These are phyloP conservation scores for Malus hybrid DNA, from an alignment of 331 rosid genomes.

Conservation along the genomic window DNA sequence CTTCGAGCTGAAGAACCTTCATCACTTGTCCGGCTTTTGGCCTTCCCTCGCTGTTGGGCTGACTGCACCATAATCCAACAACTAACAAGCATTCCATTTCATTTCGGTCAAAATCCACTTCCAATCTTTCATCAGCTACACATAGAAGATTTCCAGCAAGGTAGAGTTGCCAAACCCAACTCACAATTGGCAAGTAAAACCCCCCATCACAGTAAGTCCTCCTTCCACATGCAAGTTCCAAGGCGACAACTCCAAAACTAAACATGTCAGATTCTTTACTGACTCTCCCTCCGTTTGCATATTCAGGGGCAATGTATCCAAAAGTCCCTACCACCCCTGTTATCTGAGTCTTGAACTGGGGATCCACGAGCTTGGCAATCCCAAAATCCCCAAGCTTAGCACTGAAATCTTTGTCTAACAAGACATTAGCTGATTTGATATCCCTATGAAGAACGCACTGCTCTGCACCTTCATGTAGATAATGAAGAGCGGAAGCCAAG, in stretches of 20 bases:
- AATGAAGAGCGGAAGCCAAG: not conserved
- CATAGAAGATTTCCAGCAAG: not conserved
- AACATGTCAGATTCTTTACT: slow-evolving; percentile 1
- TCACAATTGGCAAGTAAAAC: not conserved
- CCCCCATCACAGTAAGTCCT: not conserved
- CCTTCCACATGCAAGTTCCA: slow-evolving; percentile 1
- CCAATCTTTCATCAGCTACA: not conserved
- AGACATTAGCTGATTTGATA: not conserved
- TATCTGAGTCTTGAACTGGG: not conserved
- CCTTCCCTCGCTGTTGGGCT: not conserved
- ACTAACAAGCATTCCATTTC: not conserved
- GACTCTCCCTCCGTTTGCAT: not conserved
- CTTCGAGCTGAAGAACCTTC: not conserved
- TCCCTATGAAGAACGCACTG: not conserved
- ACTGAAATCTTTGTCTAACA: not conserved
- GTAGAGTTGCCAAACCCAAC: not conserved
- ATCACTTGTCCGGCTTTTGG: not conserved
- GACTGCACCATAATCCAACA: not conserved
- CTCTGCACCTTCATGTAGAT: not conserved
- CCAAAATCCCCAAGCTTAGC: not conserved
- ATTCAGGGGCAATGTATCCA: not conserved
- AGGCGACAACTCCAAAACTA: not conserved
- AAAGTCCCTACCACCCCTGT: not conserved
- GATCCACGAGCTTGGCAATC: slow-evolving; percentile 1
- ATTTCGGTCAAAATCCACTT: not conserved